Evolutionary conservation across 495 filamentous ascomycete species (phyloP).

Genomic region (Penicillium mononematosum): DNA sequence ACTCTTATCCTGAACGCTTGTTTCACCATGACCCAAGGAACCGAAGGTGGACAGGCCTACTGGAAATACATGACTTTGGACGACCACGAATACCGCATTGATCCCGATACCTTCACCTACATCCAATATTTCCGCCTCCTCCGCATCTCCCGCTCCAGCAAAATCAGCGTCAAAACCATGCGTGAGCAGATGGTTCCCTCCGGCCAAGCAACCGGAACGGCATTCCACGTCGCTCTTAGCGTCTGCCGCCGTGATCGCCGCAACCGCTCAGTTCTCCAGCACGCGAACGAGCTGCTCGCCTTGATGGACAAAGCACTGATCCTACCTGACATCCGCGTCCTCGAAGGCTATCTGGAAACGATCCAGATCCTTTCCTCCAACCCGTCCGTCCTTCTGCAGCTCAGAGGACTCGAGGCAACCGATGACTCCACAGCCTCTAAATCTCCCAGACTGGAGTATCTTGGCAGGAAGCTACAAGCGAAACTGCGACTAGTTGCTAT

Average conservation of each 20-base stretch:
- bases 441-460: conserved; percentile 16
- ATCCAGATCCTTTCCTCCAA: conserved; percentile 25
- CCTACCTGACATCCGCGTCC: conserved; percentile 37
- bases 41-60: conserved; percentile 55
- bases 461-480: conserved; percentile 31
- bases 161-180: conserved; percentile 53
- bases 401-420: conserved; percentile 28
- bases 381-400: conserved; percentile 32
- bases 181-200: conserved; percentile 41
- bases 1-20: conserved; percentile 66
- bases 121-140: conserved; percentile 65
- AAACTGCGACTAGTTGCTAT: conserved; percentile 28
- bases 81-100: conserved; percentile 43
- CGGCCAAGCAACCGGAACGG: conserved; percentile 42
- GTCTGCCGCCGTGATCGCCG: conserved; percentile 67
- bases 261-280: conserved; percentile 59
- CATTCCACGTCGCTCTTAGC: conserved; percentile 69
- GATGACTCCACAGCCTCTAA: conserved; percentile 4
- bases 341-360: conserved; percentile 33
- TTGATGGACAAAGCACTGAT: conserved; percentile 48
- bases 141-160: conserved; percentile 59
- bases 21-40: conserved; percentile 30
- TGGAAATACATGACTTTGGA: conserved; percentile 67
- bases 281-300: conserved; percentile 57
- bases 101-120: conserved; percentile 69